Percentiles rank a stretch among this genome's conserved stretches.
These are phyloP conservation scores for Camptophora hylomeconis DNA, from an alignment of 2,329 filamentous ascomycete genomes.

Conservation along the genomic window DNA sequence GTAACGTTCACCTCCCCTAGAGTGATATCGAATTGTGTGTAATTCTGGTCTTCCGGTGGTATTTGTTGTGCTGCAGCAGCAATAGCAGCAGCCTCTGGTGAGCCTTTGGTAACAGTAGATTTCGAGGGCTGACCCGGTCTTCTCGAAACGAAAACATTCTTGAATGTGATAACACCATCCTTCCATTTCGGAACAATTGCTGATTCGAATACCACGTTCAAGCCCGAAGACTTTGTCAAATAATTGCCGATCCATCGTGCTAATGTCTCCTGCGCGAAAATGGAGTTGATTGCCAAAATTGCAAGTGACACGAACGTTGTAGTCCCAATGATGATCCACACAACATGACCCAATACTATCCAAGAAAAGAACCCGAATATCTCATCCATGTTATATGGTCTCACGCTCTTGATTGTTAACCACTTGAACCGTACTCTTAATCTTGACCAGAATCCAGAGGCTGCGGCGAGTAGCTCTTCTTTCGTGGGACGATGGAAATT, in stretches of 20 bases:
- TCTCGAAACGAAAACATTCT: slow-evolving; percentile 89
- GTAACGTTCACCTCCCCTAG: slow-evolving; percentile 95
- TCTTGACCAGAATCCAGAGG: slow-evolving; percentile 84
- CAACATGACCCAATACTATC: slow-evolving; percentile 83
- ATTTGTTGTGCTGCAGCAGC: slow-evolving; percentile 55
- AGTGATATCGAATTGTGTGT: slow-evolving; percentile 92
- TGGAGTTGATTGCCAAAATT: slow-evolving; percentile 86
- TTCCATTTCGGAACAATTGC: slow-evolving; percentile 95
- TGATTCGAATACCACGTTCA: slow-evolving; percentile 92
- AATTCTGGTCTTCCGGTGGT: slow-evolving; percentile 70
- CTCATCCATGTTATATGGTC: slow-evolving; percentile 92
- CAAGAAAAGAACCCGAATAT: slow-evolving; percentile 92
- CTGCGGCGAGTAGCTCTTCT: slow-evolving; percentile 81
- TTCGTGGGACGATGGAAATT: slow-evolving; percentile 74
- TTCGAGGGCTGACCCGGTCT: slow-evolving; percentile 63
- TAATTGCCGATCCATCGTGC: slow-evolving; percentile 93
- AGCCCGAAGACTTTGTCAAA: slow-evolving; percentile 79
- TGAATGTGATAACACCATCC: slow-evolving; percentile 88
- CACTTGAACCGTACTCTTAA: slow-evolving; percentile 91
- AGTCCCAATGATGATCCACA: slow-evolving; percentile 93
- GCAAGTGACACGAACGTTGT: slow-evolving; percentile 92
- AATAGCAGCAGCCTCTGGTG: slow-evolving; percentile 69
- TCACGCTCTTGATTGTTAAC: slow-evolving; percentile 85
- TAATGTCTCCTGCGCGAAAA: slow-evolving; percentile 92
- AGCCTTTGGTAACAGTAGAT: slow-evolving; percentile 84